Evolutionary conservation across 768 basidiomycete species (phyloP).

Genomic region (Phylloporus sp.): DNA sequence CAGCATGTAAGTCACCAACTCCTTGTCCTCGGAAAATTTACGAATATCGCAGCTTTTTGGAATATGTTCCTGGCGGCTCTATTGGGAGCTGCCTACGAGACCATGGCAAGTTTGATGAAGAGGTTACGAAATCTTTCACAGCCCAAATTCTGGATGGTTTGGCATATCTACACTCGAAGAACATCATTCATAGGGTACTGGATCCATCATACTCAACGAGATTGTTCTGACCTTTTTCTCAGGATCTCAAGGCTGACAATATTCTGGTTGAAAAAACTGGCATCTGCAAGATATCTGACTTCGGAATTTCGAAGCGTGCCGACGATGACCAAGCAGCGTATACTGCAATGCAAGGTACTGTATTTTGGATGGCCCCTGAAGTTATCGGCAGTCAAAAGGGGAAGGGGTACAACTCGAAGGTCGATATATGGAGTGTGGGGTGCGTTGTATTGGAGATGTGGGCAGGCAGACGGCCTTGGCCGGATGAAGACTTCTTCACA

Average conservation of each 20-base stretch:
- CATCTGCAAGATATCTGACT: constrained; percentile 95
- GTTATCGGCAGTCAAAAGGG: constrained; percentile 77
- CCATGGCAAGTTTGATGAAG: constrained; percentile 89
- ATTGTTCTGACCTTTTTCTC: constrained; percentile 8
- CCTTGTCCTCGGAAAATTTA: not conserved
- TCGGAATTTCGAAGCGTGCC: constrained; percentile 95
- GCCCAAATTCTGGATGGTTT: constrained; percentile 87
- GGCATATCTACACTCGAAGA: constrained; percentile 86
- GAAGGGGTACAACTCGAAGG: constrained; percentile 92
- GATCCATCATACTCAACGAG: not conserved
- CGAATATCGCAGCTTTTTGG: constrained; percentile 70
- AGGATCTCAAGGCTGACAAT: constrained; percentile 98
- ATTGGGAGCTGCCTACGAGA: constrained; percentile 86
- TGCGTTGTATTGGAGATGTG: constrained; percentile 99
- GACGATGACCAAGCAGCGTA: constrained; percentile 80
- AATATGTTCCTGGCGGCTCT: constrained; percentile 98
- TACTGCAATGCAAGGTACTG: constrained; percentile 95
- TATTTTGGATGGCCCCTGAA: constrained; percentile 99
- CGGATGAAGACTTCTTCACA: constrained; percentile 79
- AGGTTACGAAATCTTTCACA: constrained; percentile 90
- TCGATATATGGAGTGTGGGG: constrained; percentile 98
- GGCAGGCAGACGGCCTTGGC: constrained; percentile 95
- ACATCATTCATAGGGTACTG: constrained; percentile 86
- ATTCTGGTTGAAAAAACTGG: constrained; percentile 92
- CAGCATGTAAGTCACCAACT: constrained; percentile 70